Conservation (phyloP, 495 filamentous ascomycete species). For the Baudoinia panamericana region DNA sequence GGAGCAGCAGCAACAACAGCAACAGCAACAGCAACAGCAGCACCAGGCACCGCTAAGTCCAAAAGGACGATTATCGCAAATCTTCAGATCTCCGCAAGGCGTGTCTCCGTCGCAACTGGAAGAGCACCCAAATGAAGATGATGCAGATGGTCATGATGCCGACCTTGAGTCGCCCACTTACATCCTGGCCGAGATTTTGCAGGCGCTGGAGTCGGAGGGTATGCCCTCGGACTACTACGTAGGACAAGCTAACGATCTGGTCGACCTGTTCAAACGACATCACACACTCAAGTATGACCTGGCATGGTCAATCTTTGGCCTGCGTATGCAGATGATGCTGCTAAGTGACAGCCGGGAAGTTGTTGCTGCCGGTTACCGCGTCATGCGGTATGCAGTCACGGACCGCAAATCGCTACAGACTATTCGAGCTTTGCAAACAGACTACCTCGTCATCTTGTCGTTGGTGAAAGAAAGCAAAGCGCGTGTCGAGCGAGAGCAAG, state of each 20-base stretch:
- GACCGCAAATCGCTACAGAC: slow-evolving; percentile 78
- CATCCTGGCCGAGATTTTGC: slow-evolving; percentile 74
- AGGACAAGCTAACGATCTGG: slow-evolving; percentile 73
- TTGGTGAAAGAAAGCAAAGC: slow-evolving; percentile 90
- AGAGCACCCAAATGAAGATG: slow-evolving; percentile 23
- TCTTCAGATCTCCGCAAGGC: slow-evolving; percentile 40
- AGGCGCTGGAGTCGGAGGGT: slow-evolving; percentile 71
- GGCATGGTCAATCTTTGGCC: slow-evolving; percentile 84
- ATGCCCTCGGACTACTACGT: slow-evolving; percentile 94
- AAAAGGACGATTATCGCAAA: slow-evolving; percentile 49
- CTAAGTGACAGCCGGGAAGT: slow-evolving; percentile 91
- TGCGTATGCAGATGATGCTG: slow-evolving; percentile 87
- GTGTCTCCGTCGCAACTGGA: slow-evolving; percentile 21
- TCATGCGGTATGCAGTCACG: slow-evolving; percentile 87
- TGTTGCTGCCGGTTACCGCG: slow-evolving; percentile 83
- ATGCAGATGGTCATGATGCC: slow-evolving; percentile 46
- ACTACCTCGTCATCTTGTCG: slow-evolving; percentile 81
- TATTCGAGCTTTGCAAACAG: slow-evolving; percentile 76
- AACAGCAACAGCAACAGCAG: not conserved
- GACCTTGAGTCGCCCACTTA: slow-evolving; percentile 61
- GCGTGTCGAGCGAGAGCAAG: slow-evolving; percentile 91
- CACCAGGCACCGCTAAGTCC: slow-evolving; percentile 45
- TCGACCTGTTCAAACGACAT: slow-evolving; percentile 83
- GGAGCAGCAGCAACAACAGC: no score
- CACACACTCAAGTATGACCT: slow-evolving; percentile 91